Evolutionary conservation across 2,329 filamentous ascomycete genomes (phyloP).

Genomic region (Clarireedia paspali): DNA sequence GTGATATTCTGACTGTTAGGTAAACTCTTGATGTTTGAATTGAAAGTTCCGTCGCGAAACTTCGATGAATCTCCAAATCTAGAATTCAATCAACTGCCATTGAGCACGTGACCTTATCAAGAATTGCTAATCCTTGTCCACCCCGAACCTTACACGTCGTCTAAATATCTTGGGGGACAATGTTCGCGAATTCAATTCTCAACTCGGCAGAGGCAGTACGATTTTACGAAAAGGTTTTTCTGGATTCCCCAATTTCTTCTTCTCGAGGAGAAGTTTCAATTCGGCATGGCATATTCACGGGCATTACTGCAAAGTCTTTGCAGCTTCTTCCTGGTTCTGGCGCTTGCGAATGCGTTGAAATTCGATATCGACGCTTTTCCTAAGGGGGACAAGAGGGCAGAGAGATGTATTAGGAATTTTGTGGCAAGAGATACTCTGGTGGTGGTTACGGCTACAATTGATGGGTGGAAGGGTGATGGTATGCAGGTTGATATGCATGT

Average conservation of each 20-base stretch:
- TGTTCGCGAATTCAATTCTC: not conserved
- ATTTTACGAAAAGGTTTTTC: not conserved
- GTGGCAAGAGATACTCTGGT: constrained; percentile 87
- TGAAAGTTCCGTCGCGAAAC: not conserved
- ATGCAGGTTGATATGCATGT: constrained; percentile 94
- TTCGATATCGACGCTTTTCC: constrained; percentile 77
- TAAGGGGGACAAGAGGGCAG: constrained; percentile 57
- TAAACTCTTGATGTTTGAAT: constrained; percentile 1
- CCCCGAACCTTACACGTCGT: constrained; percentile 19
- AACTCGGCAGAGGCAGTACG: not conserved
- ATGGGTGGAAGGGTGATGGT: constrained; percentile 83
- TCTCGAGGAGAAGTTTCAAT: not conserved
- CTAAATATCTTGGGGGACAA: constrained; percentile 9
- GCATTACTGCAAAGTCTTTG: constrained; percentile 51
- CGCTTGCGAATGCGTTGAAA: constrained; percentile 64
- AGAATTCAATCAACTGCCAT: not conserved
- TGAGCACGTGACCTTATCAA: constrained; percentile 8
- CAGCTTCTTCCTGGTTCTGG: constrained; percentile 48
- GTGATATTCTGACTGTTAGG: not conserved
- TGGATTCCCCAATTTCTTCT: not conserved
- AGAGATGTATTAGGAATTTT: constrained; percentile 95
- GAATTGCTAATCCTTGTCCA: constrained; percentile 12
- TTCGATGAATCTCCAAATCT: not conserved
- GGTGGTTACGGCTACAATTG: constrained; percentile 84
- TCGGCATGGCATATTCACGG: constrained; percentile 41